Evolutionary conservation across 108 stramenopile genomes (phyloP), one percentile per base, ranked within the genome.

Genomic region (Fistulifera pelliculosa): DNA sequence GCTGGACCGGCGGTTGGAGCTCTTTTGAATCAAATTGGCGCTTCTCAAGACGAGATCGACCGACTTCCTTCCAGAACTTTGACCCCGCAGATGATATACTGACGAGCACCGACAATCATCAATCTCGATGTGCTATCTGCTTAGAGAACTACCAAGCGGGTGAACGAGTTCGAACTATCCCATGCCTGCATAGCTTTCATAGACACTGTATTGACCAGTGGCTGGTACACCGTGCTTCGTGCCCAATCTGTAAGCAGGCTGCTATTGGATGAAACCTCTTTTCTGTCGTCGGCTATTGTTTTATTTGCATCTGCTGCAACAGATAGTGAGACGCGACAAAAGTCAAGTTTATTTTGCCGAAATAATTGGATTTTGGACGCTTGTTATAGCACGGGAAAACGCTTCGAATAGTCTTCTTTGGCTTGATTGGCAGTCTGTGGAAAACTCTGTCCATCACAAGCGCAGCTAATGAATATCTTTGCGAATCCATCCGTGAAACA

Each of bases 241-340:
- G 76, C 38, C 76, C 76, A n/a, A 58, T 77, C 28, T 77, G 76
- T 52, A 77, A 77, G 43, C 76, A 77, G 62, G 43, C 71, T 24
- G 71, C 75, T 6, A 75, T 18, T 35, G 31, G 31, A 6, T 35
- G 31, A 35, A 35, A 6, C 8, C n/a, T n/a, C n/a, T n/a, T n/a
- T n/a, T n/a, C n/a, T n/a, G n/a, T n/a, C n/a, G n/a, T n/a, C n/a
- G n/a, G n/a, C n/a, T n/a, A n/a, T n/a, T n/a, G n/a, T n/a, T n/a
- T n/a, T n/a, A n/a, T n/a, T n/a, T n/a, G n/a, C n/a, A n/a, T n/a
- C n/a, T n/a, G n/a, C n/a, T n/a, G n/a, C n/a, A n/a, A n/a, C n/a
- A n/a, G n/a, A n/a, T n/a, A n/a, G n/a, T n/a, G n/a, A n/a, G n/a
- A n/a, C n/a, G n/a, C n/a, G n/a, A n/a, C n/a, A n/a, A n/a, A n/a